phyloP scores from a whole-genome alignment of 148 eudicot genomes.

The Vaccinium macrocarpon region DNA sequence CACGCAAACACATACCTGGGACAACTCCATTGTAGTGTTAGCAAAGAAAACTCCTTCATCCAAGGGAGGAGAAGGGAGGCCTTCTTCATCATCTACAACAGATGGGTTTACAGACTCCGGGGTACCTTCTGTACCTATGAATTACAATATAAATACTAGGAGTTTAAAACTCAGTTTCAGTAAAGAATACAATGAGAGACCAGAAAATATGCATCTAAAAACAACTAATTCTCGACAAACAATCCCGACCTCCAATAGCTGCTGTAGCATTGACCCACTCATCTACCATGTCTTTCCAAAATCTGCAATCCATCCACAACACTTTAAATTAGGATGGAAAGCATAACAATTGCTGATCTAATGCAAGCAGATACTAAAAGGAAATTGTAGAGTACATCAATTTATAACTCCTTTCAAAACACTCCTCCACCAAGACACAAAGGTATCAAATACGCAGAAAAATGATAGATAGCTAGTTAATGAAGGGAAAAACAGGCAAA shows the following conservation, averaged over 20 bases:
- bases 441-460: neutral
- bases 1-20: constrained; percentile 43
- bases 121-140: constrained; percentile 46
- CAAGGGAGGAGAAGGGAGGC: constrained; percentile 93
- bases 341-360: neutral
- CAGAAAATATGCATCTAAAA: neutral
- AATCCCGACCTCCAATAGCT: constrained; percentile 48
- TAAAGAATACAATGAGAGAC: neutral
- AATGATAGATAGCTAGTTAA: neutral
- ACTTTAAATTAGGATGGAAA: neutral
- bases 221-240: neutral
- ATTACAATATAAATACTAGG: neutral
- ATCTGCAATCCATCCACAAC: constrained; percentile 37
- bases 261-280: constrained; percentile 61
- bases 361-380: neutral
- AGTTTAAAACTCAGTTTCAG: neutral
- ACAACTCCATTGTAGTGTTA: constrained; percentile 48
- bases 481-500: neutral
- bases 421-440: neutral
- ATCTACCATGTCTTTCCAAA: constrained; percentile 78
- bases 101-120: constrained; percentile 86
- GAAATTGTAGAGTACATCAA: neutral
- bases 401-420: neutral
- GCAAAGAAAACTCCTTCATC: constrained; percentile 71
- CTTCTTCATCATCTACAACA: constrained; percentile 79